These are phyloP conservation scores for Leccinum truebloodii DNA, from an alignment of 768 basidiomycete genomes.

Conservation along the genomic window DNA sequence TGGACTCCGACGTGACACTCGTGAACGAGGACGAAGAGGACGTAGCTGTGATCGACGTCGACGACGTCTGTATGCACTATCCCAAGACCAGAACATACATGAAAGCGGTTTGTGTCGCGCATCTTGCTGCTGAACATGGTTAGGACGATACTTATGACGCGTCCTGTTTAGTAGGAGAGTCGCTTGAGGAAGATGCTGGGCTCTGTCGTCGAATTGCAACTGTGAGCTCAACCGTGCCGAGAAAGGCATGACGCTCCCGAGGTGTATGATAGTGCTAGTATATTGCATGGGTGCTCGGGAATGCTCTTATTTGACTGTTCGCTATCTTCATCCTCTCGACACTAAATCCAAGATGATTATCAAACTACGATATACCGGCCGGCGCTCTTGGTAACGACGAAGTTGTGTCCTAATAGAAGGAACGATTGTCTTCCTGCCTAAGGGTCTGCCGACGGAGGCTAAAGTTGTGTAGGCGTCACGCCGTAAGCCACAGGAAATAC, in stretches of 20 bases:
- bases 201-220: conserved; percentile 19
- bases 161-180: conserved; percentile 13
- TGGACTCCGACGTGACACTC: conserved; percentile 30
- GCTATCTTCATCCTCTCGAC: not conserved
- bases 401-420: not conserved
- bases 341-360: not conserved
- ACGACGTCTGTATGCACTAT: conserved; percentile 23
- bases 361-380: not conserved
- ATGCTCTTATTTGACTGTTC: not conserved
- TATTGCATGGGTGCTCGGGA: not conserved
- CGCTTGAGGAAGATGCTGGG: conserved; percentile 11
- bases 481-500: not conserved
- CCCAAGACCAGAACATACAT: conserved; percentile 16
- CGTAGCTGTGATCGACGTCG: conserved; percentile 14
- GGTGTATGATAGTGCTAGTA: not conserved
- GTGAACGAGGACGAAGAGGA: conserved; percentile 26
- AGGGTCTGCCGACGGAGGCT: too few relatives aligned
- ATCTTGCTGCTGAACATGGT: not conserved
- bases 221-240: not conserved
- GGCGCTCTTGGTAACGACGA: not conserved
- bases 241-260: not conserved
- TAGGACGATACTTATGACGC: conserved; percentile 2
- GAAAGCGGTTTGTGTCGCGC: conserved; percentile 26
- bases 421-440: too few relatives aligned
- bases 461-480: not conserved